Evolutionary conservation across 129 eudicot species (phyloP).

Genomic region (Helichrysum umbraculigerum): DNA sequence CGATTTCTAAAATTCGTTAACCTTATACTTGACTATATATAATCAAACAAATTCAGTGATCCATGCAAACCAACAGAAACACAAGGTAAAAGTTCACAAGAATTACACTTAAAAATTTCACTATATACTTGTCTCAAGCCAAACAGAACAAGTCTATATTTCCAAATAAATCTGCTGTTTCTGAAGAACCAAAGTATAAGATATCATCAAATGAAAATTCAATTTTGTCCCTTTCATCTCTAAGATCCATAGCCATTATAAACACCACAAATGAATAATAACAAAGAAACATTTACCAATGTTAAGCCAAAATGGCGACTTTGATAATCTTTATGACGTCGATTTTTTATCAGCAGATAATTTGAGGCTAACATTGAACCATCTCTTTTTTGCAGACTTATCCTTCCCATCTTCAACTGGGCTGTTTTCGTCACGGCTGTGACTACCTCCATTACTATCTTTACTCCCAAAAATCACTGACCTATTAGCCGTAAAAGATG

Average conservation of each 20-base stretch:
- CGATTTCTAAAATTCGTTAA: no score
- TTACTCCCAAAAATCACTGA: conserved; percentile 36
- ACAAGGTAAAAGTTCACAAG: neutral
- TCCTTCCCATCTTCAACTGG: conserved; percentile 50
- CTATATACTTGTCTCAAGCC: neutral
- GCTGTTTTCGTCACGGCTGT: conserved; percentile 59
- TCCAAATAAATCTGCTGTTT: neutral
- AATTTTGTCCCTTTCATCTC: neutral
- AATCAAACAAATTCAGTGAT: neutral
- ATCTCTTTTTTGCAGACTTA: conserved; percentile 41
- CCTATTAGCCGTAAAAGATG: conserved; percentile 54
- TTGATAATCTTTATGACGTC: neutral
- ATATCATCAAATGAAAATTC: neutral
- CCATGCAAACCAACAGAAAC: neutral
- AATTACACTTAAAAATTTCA: conserved; percentile 9
- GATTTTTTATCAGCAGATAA: conserved; percentile 24
- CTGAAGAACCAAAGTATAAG: neutral
- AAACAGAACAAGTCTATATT: neutral
- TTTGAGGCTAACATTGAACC: conserved; percentile 47
- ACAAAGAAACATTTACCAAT: conserved; percentile 2
- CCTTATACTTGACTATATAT: no score
- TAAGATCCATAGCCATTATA: conserved; percentile 21
- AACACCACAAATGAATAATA: conserved; percentile 27
- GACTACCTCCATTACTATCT: conserved; percentile 53
- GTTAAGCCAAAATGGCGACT: neutral